These are phyloP conservation scores for Pterocarpus macrocarpus DNA, from an alignment of 306 rosid genomes.

Conservation along the genomic window DNA sequence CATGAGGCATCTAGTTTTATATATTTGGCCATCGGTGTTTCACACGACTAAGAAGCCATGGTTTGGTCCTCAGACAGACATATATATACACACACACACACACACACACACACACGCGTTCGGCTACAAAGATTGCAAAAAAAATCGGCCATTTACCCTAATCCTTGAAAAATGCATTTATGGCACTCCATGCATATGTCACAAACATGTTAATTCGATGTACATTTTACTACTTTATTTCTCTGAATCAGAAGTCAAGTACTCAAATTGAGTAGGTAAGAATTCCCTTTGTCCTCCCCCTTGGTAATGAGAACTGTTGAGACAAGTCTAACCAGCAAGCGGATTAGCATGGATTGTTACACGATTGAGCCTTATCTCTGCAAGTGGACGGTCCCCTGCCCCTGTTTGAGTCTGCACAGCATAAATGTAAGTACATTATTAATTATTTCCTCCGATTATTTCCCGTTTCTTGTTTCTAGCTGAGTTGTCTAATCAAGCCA, in stretches of 20 bases:
- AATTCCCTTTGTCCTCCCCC: constrained; percentile 8
- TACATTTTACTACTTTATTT: constrained; percentile 29
- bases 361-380: constrained; percentile 92
- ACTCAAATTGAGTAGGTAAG: constrained; percentile 32
- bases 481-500: constrained; percentile 11
- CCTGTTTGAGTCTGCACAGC: constrained; percentile 90
- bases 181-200: not conserved
- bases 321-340: constrained; percentile 69
- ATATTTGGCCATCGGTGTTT: not conserved
- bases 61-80: not conserved
- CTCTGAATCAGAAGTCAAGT: constrained; percentile 30
- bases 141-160: not conserved
- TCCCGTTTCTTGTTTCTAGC: no score
- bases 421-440: not conserved
- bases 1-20: not conserved
- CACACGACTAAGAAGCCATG: not conserved
- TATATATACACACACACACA: no score
- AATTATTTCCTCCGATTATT: not conserved
- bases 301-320: constrained; percentile 14
- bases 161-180: not conserved
- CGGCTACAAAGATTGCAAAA: constrained; percentile 5
- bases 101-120: not conserved
- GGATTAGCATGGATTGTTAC: constrained; percentile 91
- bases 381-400: constrained; percentile 92
- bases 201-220: constrained; percentile 18